A percentile compares a stretch with the other conserved stretches of the same genome.
phyloP scores from a whole-genome alignment of 208 protist species.

The Lotmaria passim region DNA sequence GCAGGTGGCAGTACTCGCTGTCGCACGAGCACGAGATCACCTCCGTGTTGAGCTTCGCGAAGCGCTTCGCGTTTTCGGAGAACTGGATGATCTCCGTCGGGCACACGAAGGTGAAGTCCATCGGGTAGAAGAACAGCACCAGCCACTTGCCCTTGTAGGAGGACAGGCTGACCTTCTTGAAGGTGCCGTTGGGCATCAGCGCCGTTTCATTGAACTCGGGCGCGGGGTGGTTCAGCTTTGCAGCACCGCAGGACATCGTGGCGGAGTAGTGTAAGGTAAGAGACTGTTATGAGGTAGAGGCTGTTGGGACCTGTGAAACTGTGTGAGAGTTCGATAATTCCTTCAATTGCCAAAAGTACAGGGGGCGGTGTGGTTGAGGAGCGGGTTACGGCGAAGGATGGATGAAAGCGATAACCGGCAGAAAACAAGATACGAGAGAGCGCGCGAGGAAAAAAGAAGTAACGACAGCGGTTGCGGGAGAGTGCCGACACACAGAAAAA shows the following conservation, averaged over 20 bases:
- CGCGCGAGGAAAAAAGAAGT: no score
- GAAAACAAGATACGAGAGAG: no score
- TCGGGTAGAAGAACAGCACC: slow-evolving; percentile 97
- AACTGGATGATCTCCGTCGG: slow-evolving; percentile 98
- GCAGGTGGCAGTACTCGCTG: slow-evolving; percentile 96
- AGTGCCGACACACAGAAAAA: no score
- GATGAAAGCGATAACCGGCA: no score
- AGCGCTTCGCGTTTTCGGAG: slow-evolving; percentile 92
- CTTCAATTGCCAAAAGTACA: no score
- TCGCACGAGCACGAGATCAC: slow-evolving; percentile 94
- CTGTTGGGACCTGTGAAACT: background rate
- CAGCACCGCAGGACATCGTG: slow-evolving; percentile 13
- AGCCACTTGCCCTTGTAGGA: slow-evolving; percentile 95
- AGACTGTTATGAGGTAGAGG: background rate
- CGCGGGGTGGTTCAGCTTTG: slow-evolving; percentile 86
- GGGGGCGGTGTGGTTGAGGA: no score
- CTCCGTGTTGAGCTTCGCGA: slow-evolving; percentile 88
- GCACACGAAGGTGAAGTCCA: slow-evolving; percentile 98
- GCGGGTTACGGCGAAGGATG: no score
- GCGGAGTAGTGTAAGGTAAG: background rate
- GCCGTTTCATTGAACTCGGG: slow-evolving; percentile 91
- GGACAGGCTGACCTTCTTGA: slow-evolving; percentile 91
- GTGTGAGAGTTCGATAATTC: no score
- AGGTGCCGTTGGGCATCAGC: slow-evolving; percentile 93
- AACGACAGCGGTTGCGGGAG: no score